Conservation (phyloP, 495 filamentous ascomycete genomes). For the Diplogelasinospora grovesii region DNA sequence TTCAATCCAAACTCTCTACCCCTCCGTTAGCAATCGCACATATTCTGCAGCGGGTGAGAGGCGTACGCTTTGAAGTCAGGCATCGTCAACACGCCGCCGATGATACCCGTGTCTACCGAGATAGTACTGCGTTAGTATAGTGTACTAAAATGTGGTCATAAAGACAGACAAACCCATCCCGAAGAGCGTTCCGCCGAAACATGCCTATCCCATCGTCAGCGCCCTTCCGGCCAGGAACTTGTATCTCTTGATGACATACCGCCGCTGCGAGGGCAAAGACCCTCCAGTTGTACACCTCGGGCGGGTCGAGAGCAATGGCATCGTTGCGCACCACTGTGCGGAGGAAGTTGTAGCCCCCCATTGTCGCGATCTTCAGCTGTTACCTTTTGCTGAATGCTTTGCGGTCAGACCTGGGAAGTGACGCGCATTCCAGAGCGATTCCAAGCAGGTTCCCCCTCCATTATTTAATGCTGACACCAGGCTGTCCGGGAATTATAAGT, state of each 20-base stretch:
- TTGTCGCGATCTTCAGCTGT: constrained; percentile 12
- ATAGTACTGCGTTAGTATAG: background rate
- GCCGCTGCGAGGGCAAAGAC: constrained; percentile 60
- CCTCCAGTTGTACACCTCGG: constrained; percentile 75
- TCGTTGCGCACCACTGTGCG: too few relatives aligned
- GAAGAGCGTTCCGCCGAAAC: constrained; percentile 68
- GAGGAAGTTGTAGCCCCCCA: constrained; percentile 18
- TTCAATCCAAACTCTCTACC: background rate
- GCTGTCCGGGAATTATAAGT: too few relatives aligned
- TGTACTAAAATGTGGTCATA: background rate
- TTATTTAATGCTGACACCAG: too few relatives aligned
- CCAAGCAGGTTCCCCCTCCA: too few relatives aligned
- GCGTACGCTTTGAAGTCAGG: constrained; percentile 36
- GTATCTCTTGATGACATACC: constrained; percentile 52
- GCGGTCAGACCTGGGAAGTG: too few relatives aligned
- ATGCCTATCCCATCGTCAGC: constrained; percentile 32
- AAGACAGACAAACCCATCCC: constrained; percentile 43
- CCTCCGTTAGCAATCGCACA: too few relatives aligned
- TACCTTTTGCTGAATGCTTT: too few relatives aligned
- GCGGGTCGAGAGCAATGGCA: too few relatives aligned
- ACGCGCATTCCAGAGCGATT: too few relatives aligned
- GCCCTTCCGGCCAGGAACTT: constrained; percentile 3
- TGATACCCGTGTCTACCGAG: constrained; percentile 13
- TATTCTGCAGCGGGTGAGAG: too few relatives aligned
- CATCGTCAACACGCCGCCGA: constrained; percentile 52